These are phyloP conservation scores for Tulasnella sp. DNA, from an alignment of 768 basidiomycete species.

Conservation along the genomic window DNA sequence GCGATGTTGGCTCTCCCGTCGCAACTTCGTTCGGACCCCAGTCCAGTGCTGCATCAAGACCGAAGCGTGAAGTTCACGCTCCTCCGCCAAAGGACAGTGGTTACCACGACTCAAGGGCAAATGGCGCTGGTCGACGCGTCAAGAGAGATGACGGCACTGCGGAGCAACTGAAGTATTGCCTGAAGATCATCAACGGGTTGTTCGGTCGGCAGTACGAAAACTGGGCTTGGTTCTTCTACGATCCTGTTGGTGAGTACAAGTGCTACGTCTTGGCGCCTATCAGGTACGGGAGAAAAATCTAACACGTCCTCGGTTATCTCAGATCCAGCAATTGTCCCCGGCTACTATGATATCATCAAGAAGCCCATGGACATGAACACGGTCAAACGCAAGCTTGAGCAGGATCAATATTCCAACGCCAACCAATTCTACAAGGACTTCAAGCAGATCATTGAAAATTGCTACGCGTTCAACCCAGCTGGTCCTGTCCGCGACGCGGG, in stretches of 20 bases:
- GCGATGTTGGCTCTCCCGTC: constrained; percentile 46
- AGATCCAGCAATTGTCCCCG: constrained; percentile 81
- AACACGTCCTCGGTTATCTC: constrained; percentile 1
- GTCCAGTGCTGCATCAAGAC: constrained; percentile 47
- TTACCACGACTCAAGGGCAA: constrained; percentile 57
- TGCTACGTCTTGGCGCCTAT: not conserved
- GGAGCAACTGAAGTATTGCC: constrained; percentile 83
- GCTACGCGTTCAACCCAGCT: constrained; percentile 84
- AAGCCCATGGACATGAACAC: constrained; percentile 93
- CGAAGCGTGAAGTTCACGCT: constrained; percentile 96
- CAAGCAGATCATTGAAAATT: constrained; percentile 92
- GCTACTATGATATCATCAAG: constrained; percentile 84
- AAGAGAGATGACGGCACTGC: constrained; percentile 61
- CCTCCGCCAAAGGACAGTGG: constrained; percentile 88
- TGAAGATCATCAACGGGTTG: constrained; percentile 68
- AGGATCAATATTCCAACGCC: constrained; percentile 69
- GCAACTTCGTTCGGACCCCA: constrained; percentile 1
- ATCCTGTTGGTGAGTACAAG: constrained; percentile 84
- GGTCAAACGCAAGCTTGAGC: constrained; percentile 81
- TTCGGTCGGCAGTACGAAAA: constrained; percentile 71
- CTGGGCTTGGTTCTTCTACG: constrained; percentile 80
- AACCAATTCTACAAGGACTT: constrained; percentile 85
- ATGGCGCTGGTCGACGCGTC: constrained; percentile 26
- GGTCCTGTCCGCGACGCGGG: constrained; percentile 85
- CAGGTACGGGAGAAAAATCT: constrained; percentile 14